A percentile compares a stretch with the other conserved stretches of the same genome.
Evolutionary conservation across 192 early-diverging fungal species (phyloP).

Genomic region (Entrophospora sp.): DNA sequence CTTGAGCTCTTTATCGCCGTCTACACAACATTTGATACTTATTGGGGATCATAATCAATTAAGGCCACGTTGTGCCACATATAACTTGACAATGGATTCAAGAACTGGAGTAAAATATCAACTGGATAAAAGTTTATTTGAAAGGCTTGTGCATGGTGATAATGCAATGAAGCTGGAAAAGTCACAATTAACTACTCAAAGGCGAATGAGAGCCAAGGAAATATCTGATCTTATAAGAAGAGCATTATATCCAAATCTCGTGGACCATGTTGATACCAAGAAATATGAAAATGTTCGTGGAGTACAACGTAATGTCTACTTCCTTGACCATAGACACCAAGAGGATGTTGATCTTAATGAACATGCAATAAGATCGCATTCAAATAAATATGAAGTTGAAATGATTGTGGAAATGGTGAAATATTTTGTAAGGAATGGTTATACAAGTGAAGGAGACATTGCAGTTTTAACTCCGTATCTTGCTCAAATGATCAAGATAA

Average conservation of each 20-base stretch:
- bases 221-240: constrained; percentile 38
- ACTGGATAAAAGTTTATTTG: constrained; percentile 43
- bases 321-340: constrained; percentile 37
- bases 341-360: constrained; percentile 29
- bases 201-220: constrained; percentile 47
- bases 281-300: constrained; percentile 31
- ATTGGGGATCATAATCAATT: constrained; percentile 41
- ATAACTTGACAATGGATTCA: constrained; percentile 29
- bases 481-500: constrained; percentile 40
- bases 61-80: background rate
- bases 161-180: background rate
- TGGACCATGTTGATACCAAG: constrained; percentile 27
- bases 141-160: constrained; percentile 22
- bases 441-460: constrained; percentile 35
- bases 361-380: constrained; percentile 35
- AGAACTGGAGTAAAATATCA: constrained; percentile 26
- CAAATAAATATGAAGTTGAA: constrained; percentile 37
- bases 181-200: constrained; percentile 22
- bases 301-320: constrained; percentile 36
- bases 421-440: constrained; percentile 45
- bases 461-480: constrained; percentile 47
- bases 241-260: constrained; percentile 36
- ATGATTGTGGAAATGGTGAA: constrained; percentile 40
- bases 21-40: constrained; percentile 46
- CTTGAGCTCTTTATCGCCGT: constrained; percentile 31